Base-by-base conservation (phyloP, 306 rosid species). In the Vigna radiata region DNA sequence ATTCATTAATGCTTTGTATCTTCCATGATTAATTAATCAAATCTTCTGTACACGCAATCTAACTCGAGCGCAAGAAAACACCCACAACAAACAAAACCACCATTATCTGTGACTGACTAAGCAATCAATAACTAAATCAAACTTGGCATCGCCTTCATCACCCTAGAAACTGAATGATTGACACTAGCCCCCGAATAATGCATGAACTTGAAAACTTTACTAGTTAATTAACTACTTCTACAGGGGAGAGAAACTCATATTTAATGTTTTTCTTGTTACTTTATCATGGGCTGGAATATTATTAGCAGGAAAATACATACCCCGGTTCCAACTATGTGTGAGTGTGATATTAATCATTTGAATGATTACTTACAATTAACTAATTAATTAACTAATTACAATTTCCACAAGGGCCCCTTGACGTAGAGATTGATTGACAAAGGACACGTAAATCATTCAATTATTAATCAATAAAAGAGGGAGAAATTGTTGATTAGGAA, bases 21-120 rank as follows among this genome's bases (percentile, higher is more conserved):
- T 68, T 83, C 83, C 83, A 73, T 73, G 21, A 68, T 60, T 83
- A 50, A 77, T 68, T 68, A 68, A 60, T 78, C 80, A 73, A 60
- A 68, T 82, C 72, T 55, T 47, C 36, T 75, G 56, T 64, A 4
- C n/a, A 14, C 46, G 74, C 33, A 74, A 83, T 83, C 83, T 78
- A 74, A 75, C 84, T 73, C 61, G 79, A 84, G 79, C 8, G 31
- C 41, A 63, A 83, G 54, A 79, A 75, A 82, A 78, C 81, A 81
- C 52, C 15, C 75, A 73, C 27, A 81, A 59, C 67, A 73, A 73
- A 81, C 83, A 74, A 81, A 62, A 70, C 74, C n/a, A 60, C 49
- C 55, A 31, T 49, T 60, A 54, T 44, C 65, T 13, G 8, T 81
- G 52, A 58, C 80, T 81, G 59, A 68, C 80, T 17, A 23, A 75